Conservation (phyloP, 495 filamentous ascomycete species). For the Oidiodendron maius region DNA sequence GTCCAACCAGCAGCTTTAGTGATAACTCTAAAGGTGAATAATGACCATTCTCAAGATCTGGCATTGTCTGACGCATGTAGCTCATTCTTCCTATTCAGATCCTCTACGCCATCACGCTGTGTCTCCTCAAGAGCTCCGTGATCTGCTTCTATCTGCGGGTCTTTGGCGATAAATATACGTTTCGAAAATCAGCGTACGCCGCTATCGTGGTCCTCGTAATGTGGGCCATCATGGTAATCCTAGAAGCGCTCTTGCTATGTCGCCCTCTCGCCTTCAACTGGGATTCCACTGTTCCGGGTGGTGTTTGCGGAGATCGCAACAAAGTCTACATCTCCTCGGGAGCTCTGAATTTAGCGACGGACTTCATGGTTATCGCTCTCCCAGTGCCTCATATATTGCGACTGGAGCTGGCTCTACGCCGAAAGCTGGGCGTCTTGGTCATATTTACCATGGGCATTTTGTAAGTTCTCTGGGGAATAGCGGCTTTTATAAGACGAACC, state of each 20-base stretch:
- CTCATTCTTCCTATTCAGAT: not conserved
- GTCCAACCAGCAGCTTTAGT: not conserved
- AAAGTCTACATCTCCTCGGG: not conserved
- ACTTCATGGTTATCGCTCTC: not conserved
- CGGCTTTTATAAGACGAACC: no score
- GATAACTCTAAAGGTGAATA: not conserved
- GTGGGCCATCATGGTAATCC: conserved; percentile 1
- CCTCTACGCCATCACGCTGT: not conserved
- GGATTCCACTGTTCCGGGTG: not conserved
- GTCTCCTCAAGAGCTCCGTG: not conserved
- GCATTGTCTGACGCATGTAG: not conserved
- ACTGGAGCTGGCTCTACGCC: not conserved
- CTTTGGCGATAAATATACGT: not conserved
- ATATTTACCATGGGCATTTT: not conserved
- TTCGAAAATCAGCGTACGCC: not conserved
- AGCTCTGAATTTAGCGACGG: not conserved
- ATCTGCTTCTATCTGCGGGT: not conserved
- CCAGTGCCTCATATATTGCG: not conserved
- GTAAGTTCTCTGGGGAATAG: not conserved
- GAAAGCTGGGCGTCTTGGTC: not conserved
- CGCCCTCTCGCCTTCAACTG: conserved; percentile 1
- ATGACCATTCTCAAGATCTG: no score
- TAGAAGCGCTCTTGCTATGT: conserved; percentile 5
- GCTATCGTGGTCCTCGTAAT: not conserved
- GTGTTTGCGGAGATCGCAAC: not conserved